phyloP scores from a whole-genome alignment of 192 early-diverging fungal species.

The Gaertneriomyces sp. region DNA sequence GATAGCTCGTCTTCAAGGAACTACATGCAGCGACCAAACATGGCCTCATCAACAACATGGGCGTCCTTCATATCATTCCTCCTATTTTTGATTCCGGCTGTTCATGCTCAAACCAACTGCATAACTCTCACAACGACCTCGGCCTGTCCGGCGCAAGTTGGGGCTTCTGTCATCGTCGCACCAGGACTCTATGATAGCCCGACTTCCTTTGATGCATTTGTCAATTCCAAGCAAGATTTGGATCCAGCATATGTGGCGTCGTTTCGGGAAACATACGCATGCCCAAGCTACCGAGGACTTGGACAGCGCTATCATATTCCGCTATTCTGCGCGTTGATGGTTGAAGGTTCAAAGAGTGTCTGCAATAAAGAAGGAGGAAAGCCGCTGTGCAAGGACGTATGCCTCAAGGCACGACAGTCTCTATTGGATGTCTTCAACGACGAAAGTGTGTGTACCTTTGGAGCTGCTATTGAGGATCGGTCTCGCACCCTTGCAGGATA shows the following conservation, averaged over 20 bases:
- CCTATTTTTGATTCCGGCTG: no score
- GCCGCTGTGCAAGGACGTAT: conserved; percentile 8
- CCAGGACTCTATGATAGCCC: conserved; percentile 27
- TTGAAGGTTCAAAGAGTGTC: conserved; percentile 1
- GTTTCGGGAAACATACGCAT: conserved; percentile 25
- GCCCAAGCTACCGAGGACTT: conserved; percentile 18
- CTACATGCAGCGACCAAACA: no score
- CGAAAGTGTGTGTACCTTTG: not conserved
- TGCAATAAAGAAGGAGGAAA: conserved; percentile 1
- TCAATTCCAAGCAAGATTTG: conserved; percentile 26
- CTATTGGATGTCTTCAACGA: conserved; percentile 9
- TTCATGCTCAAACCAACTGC: conserved; percentile 1
- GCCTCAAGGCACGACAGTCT: not conserved
- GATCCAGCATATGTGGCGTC: conserved; percentile 18
- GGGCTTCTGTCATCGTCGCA: conserved; percentile 9
- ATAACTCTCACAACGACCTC: conserved; percentile 15
- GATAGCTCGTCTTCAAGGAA: no score
- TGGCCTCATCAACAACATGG: no score
- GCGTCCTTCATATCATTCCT: no score
- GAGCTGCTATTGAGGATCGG: no score
- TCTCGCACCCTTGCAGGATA: no score
- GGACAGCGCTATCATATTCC: conserved; percentile 34
- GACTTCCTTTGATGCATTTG: conserved; percentile 22
- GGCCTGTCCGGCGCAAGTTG: conserved; percentile 19
- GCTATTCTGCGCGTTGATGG: conserved; percentile 25